Evolutionary conservation across 306 rosid species (phyloP).

Genomic region (Gillenia trifoliata): DNA sequence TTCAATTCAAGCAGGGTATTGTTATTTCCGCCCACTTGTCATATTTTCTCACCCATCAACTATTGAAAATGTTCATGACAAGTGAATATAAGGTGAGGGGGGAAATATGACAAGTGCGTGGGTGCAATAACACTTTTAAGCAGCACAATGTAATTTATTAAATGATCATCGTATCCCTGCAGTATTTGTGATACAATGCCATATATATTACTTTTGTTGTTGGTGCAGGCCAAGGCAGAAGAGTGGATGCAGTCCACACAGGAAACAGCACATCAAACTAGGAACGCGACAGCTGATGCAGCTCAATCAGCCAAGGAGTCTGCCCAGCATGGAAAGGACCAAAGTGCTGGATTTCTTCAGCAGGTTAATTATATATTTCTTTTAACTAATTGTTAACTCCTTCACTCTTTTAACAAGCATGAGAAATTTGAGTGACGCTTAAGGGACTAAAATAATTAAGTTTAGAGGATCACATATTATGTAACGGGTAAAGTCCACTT

Average conservation of each 20-base stretch:
- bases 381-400: neutral
- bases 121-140: neutral
- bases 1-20: neutral
- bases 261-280: constrained; percentile 31
- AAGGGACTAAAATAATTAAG: neutral
- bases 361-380: constrained; percentile 30
- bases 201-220: neutral
- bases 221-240: constrained; percentile 32
- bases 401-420: neutral
- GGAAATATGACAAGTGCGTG: neutral
- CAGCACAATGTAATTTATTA: neutral
- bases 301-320: constrained; percentile 29
- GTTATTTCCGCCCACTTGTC: neutral
- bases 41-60: neutral
- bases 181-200: neutral
- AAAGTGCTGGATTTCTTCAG: constrained; percentile 45
- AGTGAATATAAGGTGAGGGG: neutral
- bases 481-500: neutral
- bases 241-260: constrained; percentile 22
- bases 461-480: neutral
- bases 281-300: constrained; percentile 33
- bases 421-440: neutral
- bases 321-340: constrained; percentile 34
- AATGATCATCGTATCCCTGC: neutral
- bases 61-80: neutral